phyloP scores from a whole-genome alignment of 2,329 filamentous ascomycete species.

The Knufia fluminis region DNA sequence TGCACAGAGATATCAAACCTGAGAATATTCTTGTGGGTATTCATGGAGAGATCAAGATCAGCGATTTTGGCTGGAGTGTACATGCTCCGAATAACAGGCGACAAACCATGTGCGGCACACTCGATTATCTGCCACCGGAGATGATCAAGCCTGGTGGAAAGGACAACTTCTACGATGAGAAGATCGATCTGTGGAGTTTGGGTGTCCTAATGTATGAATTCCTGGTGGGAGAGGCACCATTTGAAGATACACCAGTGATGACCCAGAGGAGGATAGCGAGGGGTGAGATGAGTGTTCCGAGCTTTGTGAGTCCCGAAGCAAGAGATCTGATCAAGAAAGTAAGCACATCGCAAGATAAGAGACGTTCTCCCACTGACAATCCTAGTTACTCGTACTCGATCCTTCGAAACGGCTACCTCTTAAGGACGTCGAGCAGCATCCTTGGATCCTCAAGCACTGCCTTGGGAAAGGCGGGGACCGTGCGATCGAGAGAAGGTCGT shows the following conservation, averaged over 20 bases:
- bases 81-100: slow-evolving; percentile 91
- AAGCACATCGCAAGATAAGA: slow-evolving; percentile 26
- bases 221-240: slow-evolving; percentile 87
- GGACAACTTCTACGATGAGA: slow-evolving; percentile 87
- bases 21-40: slow-evolving; percentile 95
- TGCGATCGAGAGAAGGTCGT: slow-evolving; percentile 11
- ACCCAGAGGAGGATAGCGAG: slow-evolving; percentile 82
- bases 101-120: slow-evolving; percentile 91
- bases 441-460: slow-evolving; percentile 96
- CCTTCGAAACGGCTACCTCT: slow-evolving; percentile 87
- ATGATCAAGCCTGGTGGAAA: slow-evolving; percentile 78
- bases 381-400: slow-evolving; percentile 75
- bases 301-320: slow-evolving; percentile 82
- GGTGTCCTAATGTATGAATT: slow-evolving; percentile 96
- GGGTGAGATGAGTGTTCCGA: slow-evolving; percentile 85
- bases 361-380: slow-evolving; percentile 19
- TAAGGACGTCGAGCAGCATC: slow-evolving; percentile 78
- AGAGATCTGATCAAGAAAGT: slow-evolving; percentile 87
- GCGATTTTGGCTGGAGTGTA: slow-evolving; percentile 96
- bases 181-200: slow-evolving; percentile 92
- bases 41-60: slow-evolving; percentile 97
- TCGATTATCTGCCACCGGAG: slow-evolving; percentile 95
- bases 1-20: slow-evolving; percentile 95
- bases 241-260: slow-evolving; percentile 92
- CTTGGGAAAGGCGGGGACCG: slow-evolving; percentile 20